Base-by-base conservation (phyloP, 1,284 basidiomycete genomes). In the Fistulina hepatica region DNA sequence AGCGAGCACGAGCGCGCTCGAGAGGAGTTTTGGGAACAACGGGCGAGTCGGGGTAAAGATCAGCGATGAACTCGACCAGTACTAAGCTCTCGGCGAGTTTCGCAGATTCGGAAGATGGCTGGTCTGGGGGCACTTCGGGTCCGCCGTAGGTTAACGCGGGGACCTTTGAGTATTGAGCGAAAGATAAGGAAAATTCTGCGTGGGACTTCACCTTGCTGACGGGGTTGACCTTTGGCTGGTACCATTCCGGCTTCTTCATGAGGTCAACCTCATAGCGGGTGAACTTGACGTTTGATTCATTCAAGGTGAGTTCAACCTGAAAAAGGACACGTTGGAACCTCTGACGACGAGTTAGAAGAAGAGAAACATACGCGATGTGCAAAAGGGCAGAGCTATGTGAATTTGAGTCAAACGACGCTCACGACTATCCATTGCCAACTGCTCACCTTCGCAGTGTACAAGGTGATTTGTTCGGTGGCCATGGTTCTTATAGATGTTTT, bases 11-110 rank as follows among this genome's bases (percentile, higher is more conserved):
- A 5, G 77, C 77, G 13, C 72, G 69, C 7, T 53, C 49, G 19
- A 75, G 61, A 1, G 75, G 72, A 49, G 76, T 67, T 6, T 59
- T 52, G 0, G 76, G 73, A 10, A 77, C 61, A 13, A 77, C 58
- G 3, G 48, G 46, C 1, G 63, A 57, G 10, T 61, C 48, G 1
- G 69, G 71, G 51, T 56, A 68, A 34, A 73, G 51, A 47, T 79
- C 75, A 6, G 70, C 69, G 41, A 78, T 47, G 56, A 80, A 76
- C 51, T 80, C 75, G 39, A 80, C 56, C 37, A 79, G 62, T 21
- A 79, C 63, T 30, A 71, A 63, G 2, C 75, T 78, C 50, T 81
- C 77, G 20, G 71, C 63, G 40, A 81, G 55, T 54, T 78, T 79
- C 36, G 53, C 45, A 1, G 74, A 73, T 21, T 73, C 65, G 0